Conservation (phyloP, 2,329 filamentous ascomycete species). For the Monilinia polystroma region DNA sequence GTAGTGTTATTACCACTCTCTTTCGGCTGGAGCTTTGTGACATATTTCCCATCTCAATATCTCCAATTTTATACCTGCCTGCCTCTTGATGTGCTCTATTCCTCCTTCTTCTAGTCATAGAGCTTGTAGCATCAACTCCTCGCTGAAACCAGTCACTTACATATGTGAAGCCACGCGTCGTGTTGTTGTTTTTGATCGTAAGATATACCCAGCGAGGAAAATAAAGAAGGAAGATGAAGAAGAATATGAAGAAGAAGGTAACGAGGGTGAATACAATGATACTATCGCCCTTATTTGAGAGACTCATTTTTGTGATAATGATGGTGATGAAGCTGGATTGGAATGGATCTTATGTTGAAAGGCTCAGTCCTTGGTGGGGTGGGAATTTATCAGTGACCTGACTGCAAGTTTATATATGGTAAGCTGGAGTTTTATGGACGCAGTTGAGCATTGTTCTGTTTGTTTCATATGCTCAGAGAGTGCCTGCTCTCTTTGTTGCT, state of each 20-base stretch:
- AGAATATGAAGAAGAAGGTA: background rate
- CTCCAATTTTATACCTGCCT: background rate
- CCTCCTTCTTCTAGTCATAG: background rate
- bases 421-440: background rate
- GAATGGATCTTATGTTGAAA: background rate
- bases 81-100: background rate
- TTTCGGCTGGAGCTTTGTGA: background rate
- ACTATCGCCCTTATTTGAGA: conserved; percentile 8
- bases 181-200: background rate
- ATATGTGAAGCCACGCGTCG: background rate
- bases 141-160: background rate
- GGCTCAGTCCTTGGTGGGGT: background rate
- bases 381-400: background rate
- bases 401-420: background rate
- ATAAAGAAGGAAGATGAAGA: conserved; percentile 6
- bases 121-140: background rate
- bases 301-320: background rate
- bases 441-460: background rate
- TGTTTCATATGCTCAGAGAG: background rate
- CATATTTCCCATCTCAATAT: conserved; percentile 3
- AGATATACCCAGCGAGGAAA: conserved; percentile 3
- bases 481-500: background rate
- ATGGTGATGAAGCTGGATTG: background rate
- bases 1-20: background rate
- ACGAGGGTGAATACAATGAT: background rate